Base-by-base conservation (phyloP, 768 basidiomycete genomes). In the Lenzites betulinus region DNA sequence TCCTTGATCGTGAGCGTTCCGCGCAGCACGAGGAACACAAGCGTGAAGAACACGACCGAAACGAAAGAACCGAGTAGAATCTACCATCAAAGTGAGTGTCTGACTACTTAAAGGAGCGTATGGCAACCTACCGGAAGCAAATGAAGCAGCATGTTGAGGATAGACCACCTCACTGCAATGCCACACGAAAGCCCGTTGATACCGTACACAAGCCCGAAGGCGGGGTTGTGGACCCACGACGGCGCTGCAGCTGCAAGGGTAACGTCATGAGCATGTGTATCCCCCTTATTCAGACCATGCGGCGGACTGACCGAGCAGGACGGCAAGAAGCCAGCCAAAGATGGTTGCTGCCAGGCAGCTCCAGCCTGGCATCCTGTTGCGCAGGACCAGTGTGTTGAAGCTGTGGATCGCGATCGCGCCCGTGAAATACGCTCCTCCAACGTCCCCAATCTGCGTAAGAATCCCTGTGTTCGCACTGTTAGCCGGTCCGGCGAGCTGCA, bases 351-450 rank as follows among this genome's bases (percentile, higher is more conserved):
- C 69, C 1, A 73, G 69, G 59, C 79, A 83, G 30, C 83, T 73
- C 70, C 83, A 76, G 15, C 71, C 67, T 8, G 84, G 80, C 60
- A 84, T 83, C 36, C 80, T 80, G 60, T 76, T 76, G 44, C 78
- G 79, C 54, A 91, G 74, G 15, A 87, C 84, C 39, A 91, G 76
- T 16, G 88, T 83, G 63, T 77, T 81, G 76, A 90, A 88, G 0
- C 85, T 84, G 70, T 92, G 89, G 11, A 89, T 65, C 0, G 85
- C 85, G 64, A 89, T 86, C 6, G 79, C 77, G 11, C 81, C 77
- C 2, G 83, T 87, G 71, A 90, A 92, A 73, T 82, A 89, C 18
- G 83, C 83, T 16, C 78, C 79, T 1, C 82, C 76, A 71, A 83
- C 82, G 63, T 84, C 81, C 23, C 85, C 88, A 23, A 87, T 75